Conservation (phyloP, 257 asterid genomes). For the Solanum etuberosum region DNA sequence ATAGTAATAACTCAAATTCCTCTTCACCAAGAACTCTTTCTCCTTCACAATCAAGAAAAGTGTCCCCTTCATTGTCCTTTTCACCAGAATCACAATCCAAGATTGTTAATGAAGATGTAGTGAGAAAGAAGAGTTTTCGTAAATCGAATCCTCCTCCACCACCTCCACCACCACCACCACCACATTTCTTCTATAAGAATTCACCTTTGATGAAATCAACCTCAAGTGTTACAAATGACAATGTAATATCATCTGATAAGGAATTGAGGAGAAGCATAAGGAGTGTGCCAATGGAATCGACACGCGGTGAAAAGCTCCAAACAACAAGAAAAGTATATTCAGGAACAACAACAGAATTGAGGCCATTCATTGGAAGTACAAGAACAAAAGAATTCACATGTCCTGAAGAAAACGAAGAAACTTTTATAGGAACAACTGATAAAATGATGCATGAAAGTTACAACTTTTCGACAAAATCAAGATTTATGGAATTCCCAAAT, state of each 20-base stretch:
- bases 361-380: background rate
- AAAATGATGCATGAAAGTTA: background rate
- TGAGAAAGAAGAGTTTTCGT: conserved; percentile 26
- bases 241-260: conserved; percentile 8
- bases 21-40: conserved; percentile 19
- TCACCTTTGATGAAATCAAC: conserved; percentile 22
- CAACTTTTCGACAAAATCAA: background rate
- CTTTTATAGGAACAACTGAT: background rate
- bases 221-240: conserved; percentile 7
- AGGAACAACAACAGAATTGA: conserved; percentile 12
- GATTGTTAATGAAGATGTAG: conserved; percentile 18
- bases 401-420: background rate
- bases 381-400: background rate
- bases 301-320: conserved; percentile 9
- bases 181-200: conserved; percentile 18
- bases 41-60: conserved; percentile 16
- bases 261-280: conserved; percentile 31
- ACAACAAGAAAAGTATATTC: conserved; percentile 8
- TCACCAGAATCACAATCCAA: conserved; percentile 34
- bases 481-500: conserved; percentile 5
- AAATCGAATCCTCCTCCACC: conserved; percentile 38
- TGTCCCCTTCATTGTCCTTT: conserved; percentile 14
- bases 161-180: conserved; percentile 41
- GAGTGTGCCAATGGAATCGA: conserved; percentile 30
- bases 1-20: conserved; percentile 11